Evolutionary conservation across 2,329 filamentous ascomycete species (phyloP), one percentile per base, ranked within the genome.

Genomic region (Pseudogymnoascus sp.): DNA sequence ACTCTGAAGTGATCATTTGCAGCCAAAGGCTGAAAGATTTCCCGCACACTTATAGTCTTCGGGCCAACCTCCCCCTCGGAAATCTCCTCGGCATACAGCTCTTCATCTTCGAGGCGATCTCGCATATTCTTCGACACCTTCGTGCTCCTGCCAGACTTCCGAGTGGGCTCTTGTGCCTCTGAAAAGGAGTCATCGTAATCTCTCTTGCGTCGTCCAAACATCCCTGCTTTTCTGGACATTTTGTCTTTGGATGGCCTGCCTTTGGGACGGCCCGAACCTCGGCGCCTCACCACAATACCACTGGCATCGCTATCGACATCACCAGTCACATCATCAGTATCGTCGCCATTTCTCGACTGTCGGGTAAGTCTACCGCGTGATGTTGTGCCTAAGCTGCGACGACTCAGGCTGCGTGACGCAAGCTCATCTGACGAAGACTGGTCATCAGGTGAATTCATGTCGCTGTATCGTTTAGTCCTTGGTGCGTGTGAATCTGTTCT

Each of bases 21-120:
- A 1, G 84, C 75, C 1, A 90, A 69, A 0, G 79, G 78, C 61
- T 84, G 79, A 70, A 96, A 97, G 5, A 82, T 72, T 71, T 97
- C 94, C 65, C 84, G 87, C 22, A 91, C 82, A 12, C 85, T 84
- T 11, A 82, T 75, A 41, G 83, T 75, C 72, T 86, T 85, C 1
- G 82, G 77, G 9, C 77, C 75, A 14, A 69, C 73, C 47, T 53
- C 25, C 33, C 11, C 47, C 0, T 75, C 66, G 59, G 73, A 78
- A 25, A 80, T 76, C 1, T 82, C 81, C 0, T 78, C 75, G 1
- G 75, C 68, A 64, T 80, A 82, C 59, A 81, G 76, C 11, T 78
- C 67, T 50, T 79, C 76, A 38, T 78, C 74, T 64, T 89, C 83
- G 8, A 74, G 69, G 18, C 68, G 66, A 62, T 83, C 81, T 60